Percentiles rank a stretch among this genome's conserved stretches.
phyloP scores from a whole-genome alignment of 2,329 filamentous ascomycete genomes.

The Calonectria hawksworthii region DNA sequence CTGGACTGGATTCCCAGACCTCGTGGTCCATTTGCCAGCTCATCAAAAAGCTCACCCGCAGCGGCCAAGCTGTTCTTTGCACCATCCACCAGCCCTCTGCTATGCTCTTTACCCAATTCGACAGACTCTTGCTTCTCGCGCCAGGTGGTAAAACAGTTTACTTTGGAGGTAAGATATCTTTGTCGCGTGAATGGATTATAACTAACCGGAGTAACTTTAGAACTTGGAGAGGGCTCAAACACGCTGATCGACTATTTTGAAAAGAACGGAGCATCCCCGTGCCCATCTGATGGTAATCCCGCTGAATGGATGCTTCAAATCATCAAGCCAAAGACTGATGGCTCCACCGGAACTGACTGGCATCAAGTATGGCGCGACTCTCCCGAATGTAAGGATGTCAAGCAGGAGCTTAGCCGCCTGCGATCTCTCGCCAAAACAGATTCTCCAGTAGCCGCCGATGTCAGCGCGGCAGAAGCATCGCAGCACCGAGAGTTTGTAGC shows the following conservation, averaged over 20 bases:
- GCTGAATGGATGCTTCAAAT: conserved; percentile 74
- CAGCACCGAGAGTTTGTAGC: conserved; percentile 46
- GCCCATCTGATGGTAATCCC: conserved; percentile 67
- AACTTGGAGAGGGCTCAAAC: neutral
- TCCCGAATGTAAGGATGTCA: neutral
- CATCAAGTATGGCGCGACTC: neutral
- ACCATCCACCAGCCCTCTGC: conserved; percentile 97
- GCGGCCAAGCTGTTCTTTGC: conserved; percentile 91
- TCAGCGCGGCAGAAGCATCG: neutral
- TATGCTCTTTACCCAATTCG: conserved; percentile 93
- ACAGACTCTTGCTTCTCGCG: conserved; percentile 82
- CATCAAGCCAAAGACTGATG: conserved; percentile 56
- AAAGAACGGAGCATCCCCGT: conserved; percentile 70
- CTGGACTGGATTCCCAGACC: conserved; percentile 93
- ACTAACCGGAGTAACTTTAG: neutral
- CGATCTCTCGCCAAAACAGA: neutral
- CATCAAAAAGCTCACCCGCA: conserved; percentile 89
- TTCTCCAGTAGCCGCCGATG: neutral
- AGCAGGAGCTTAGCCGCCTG: neutral
- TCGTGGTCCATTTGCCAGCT: conserved; percentile 93
- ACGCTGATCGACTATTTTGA: conserved; percentile 67
- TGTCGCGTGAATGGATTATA: neutral
- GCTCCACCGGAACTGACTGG: conserved; percentile 61
- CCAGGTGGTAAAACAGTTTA: conserved; percentile 84
- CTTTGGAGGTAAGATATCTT: conserved; percentile 66